Evolutionary conservation across 805 yeast species (phyloP), one percentile per base, ranked within the genome.

Genomic region (Torulaspora gathmanii): DNA sequence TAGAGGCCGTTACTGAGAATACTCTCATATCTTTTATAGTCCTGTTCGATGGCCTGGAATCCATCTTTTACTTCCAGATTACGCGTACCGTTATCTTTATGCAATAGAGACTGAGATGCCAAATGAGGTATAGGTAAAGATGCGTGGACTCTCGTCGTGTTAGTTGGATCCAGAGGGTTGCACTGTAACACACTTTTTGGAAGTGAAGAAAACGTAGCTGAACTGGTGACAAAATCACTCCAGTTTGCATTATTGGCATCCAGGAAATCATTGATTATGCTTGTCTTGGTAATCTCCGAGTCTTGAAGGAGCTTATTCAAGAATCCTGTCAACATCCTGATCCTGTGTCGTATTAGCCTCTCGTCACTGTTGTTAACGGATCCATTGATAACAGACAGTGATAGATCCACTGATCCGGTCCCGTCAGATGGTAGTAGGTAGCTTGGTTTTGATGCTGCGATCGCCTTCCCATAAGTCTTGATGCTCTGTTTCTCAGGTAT

Each of bases 401-500:
- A 54, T 29, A 61, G 41, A 44, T 63, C 67, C 3, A 63, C 57
- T 1, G 65, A 58, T 2, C 60, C 63, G 3, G 60, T 48, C n/a
- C 51, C 54, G 33, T 63, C 66, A 4, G 64, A 47, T 11, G 67
- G 66, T 35, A 63, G 41, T 13, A 56, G 19, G 39, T 58, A 62
- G 17, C 51, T 58, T 2, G 65, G 55, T 20, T 54, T 56, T 13
- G 61, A 52, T 3, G 63, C 59, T 2, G 66, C 54, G 13, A 63
- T 57, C 2, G 66, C 50, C 39, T 58, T 61, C 15, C 68, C 55
- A 45, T 62, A 63, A 25, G 58, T 63, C 41, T 60, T 65, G 5
- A 65, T 49, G 8, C 60, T 51, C 47, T 85, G 90, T 62, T 85
- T 85, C 69, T 82, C 86, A 0, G 99, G 99, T n/a, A 93, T 87